phyloP scores from a whole-genome alignment of 2,329 filamentous ascomycete species.

The Talaromyces sp. region DNA sequence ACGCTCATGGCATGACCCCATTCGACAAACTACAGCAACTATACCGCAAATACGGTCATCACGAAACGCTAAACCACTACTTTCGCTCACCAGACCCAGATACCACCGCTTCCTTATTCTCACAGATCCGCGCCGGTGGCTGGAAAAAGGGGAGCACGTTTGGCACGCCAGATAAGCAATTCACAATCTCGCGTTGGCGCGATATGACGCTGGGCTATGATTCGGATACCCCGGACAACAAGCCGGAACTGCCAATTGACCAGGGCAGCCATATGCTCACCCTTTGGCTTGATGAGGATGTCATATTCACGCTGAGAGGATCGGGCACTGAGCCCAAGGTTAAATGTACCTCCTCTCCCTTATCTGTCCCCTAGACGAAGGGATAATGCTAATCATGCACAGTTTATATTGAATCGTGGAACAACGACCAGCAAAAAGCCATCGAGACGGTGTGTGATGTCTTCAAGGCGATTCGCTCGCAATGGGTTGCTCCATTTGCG shows the following conservation, averaged over 20 bases:
- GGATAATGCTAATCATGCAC: not conserved
- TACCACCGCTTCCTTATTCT: conserved; percentile 50
- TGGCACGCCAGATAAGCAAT: conserved; percentile 29
- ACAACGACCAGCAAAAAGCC: conserved; percentile 28
- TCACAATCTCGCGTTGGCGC: conserved; percentile 53
- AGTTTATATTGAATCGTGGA: conserved; percentile 41
- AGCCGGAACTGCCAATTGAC: conserved; percentile 52
- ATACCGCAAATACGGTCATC: conserved; percentile 54
- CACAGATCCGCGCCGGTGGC: conserved; percentile 43
- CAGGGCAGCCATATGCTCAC: conserved; percentile 59
- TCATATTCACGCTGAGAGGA: conserved; percentile 55
- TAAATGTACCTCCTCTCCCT: conserved; percentile 37
- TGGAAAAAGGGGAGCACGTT: conserved; percentile 41
- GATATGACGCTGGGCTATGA: conserved; percentile 58
- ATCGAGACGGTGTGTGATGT: conserved; percentile 31
- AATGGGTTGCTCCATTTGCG: conserved; percentile 35
- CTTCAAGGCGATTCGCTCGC: conserved; percentile 29
- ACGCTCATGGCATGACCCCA: conserved; percentile 48
- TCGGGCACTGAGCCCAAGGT: conserved; percentile 64
- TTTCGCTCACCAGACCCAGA: conserved; percentile 52
- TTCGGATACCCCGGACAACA: conserved; percentile 46
- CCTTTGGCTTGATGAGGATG: conserved; percentile 47
- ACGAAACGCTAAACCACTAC: conserved; percentile 60
- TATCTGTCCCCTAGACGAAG: not conserved
- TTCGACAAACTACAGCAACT: conserved; percentile 52